A percentile compares a stretch with the other conserved stretches of the same genome.
Evolutionary conservation across 352 stramenopile species (phyloP).

Genomic region (Pythium phragmitis): DNA sequence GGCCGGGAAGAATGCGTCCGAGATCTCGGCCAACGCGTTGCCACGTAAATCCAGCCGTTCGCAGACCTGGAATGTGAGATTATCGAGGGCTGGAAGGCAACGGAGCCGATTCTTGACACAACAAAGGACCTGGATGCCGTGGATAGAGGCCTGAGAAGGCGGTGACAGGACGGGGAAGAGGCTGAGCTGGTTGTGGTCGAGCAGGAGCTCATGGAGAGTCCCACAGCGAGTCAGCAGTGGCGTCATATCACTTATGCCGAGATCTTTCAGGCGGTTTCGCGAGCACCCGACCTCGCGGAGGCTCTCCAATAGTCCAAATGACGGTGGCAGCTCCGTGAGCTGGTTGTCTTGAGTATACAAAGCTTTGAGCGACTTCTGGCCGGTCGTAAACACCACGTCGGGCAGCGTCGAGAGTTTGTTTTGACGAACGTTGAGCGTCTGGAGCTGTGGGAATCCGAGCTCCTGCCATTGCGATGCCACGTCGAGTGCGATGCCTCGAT

Average conservation of each 20-base stretch:
- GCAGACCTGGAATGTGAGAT: constrained; percentile 32
- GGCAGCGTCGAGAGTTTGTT: constrained; percentile 42
- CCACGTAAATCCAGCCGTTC: constrained; percentile 45
- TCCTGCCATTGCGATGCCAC: background rate
- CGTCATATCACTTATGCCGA: constrained; percentile 8
- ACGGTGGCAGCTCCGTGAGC: constrained; percentile 31
- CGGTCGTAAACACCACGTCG: constrained; percentile 33
- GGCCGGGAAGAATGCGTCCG: constrained; percentile 36
- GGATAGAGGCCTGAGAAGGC: background rate
- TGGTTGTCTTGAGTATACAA: constrained; percentile 50
- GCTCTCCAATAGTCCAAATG: constrained; percentile 14
- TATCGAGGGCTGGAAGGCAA: constrained; percentile 16
- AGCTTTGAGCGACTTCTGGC: constrained; percentile 29
- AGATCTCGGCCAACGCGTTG: constrained; percentile 47
- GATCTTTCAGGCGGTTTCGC: constrained; percentile 37
- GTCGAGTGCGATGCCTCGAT: background rate
- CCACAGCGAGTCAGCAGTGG: constrained; percentile 15
- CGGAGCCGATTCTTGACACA: constrained; percentile 27
- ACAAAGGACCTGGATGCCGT: constrained; percentile 10
- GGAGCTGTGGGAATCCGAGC: constrained; percentile 12
- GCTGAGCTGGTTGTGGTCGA: constrained; percentile 48
- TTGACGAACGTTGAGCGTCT: constrained; percentile 17
- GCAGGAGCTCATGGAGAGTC: constrained; percentile 17
- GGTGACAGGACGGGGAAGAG: constrained; percentile 22
- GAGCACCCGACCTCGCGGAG: constrained; percentile 34